Base-by-base conservation (phyloP, 169 alveolate species). In the Plasmodium gonderi region DNA sequence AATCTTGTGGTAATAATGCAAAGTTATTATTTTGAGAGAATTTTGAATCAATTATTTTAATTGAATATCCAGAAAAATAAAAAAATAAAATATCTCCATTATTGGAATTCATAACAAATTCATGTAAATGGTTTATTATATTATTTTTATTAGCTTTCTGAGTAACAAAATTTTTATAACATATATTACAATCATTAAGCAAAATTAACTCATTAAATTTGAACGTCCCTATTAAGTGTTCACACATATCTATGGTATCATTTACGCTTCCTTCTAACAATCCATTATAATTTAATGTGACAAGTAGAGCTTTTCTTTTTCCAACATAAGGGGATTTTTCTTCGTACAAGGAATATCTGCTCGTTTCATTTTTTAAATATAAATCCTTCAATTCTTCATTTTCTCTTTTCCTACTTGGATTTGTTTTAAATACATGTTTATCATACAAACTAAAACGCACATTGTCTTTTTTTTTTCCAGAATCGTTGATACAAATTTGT, bases 41-140 rank as follows among this genome's bases (percentile, higher is more conserved):
- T 75, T 87, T 87, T 14, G 89, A 38, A 87, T 87, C 93, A 51
- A 87, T 75, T 5, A 87, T 33, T 75, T 87, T 87, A 17, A 76
- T 87, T 7, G 93, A 87, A 87, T 75, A 87, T 54, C 93, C 93
- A 38, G 78, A 87, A 64, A 75, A 87, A 75, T 87, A 87, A 38
- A 87, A 87, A 54, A 87, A 87, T 87, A 87, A 75, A 49, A 87
- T 64, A 45, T 87, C 93, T 40, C 93, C 93, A 87, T 87, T 49
- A 31, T 75, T 60, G 6, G 93, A 87, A 49, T 87, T 87, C 5
- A 75, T 45, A 33, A 87, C 79, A 75, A 87, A 75, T 51, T 87
- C 74, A 65, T 76, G 26, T 40, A 87, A 67, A 42, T 51, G 14
- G 33, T 54, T 87, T 38, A 87, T 36, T 54, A 87, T 76, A 77